Base-by-base conservation (phyloP, 1,284 basidiomycete genomes). In the Agroathelia rolfsii region DNA sequence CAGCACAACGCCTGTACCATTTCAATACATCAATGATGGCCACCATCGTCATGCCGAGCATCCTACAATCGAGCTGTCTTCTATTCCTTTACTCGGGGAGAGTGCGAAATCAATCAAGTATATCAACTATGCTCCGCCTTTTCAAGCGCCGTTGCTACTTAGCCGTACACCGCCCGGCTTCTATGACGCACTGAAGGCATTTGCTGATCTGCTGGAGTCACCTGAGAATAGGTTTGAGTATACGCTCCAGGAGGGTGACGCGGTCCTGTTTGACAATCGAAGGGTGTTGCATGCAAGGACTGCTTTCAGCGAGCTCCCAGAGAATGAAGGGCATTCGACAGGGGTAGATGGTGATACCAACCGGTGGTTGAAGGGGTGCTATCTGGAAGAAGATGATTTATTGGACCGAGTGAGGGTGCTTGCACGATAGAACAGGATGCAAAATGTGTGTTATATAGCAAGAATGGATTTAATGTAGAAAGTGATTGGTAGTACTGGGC, bases 71-170 rank as follows among this genome's bases (percentile, higher is more conserved):
- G 72, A 89, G 45, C 64, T 88, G 10, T 38, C 39, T 13, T 33
- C 38, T 17, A 24, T 27, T 34, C 34, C 23, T 37, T 40, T 27
- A 39, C 35, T 23, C 12, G 38, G 24, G 43, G 47, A 33, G 34
- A n/a, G n/a, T n/a, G 28, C 41, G 9, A 39, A 35, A 12, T 32
- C 49, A 2, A 66, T 87, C 41, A 58, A 59, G 25, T 72, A 77
- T 39, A 70, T 97, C 50, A 95, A 93, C 58, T 97, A 95, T 58
- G 84, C 85, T 3, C 94, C 94, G 0, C 94, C 93, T 0, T 98
- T 97, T 69, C 92, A 96, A 59, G 88, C 83, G 0, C 85, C 85
- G 0, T 60, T 86, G 3, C 58, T 66, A 2, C 51, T 65, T 26
- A 39, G 33, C 4, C 51, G 58, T 6, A 76, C 75, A 1, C 69